phyloP scores from a whole-genome alignment of 768 basidiomycete species.

The Kondoa subrosea region DNA sequence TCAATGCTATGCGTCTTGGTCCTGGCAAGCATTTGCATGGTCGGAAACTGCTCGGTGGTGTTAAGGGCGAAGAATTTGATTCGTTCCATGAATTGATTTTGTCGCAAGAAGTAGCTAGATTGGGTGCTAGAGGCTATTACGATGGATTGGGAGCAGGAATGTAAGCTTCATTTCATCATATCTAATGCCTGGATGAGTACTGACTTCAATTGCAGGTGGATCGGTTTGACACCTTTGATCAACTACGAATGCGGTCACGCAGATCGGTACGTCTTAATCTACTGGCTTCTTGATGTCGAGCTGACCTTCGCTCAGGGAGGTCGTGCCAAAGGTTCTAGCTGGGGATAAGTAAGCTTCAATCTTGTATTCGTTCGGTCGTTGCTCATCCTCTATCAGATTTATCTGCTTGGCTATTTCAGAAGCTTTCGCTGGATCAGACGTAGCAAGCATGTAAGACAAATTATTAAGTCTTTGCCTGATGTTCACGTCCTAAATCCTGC shows the following conservation, averaged over 20 bases:
- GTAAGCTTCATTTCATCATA: neutral
- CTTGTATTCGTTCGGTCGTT: too few species aligned
- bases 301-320: constrained; percentile 27
- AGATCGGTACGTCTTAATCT: neutral
- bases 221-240: constrained; percentile 48
- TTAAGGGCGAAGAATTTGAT: constrained; percentile 65
- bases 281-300: neutral
- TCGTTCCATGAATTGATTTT: constrained; percentile 77
- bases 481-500: too few species aligned
- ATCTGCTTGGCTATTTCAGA: constrained; percentile 78
- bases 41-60: constrained; percentile 49
- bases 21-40: constrained; percentile 78
- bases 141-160: constrained; percentile 41
- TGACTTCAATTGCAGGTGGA: constrained; percentile 54
- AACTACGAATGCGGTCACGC: constrained; percentile 49
- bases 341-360: constrained; percentile 45
- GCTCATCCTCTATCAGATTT: too few species aligned
- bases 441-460: constrained; percentile 37
- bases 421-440: constrained; percentile 58
- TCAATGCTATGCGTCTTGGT: constrained; percentile 82
- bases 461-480: constrained; percentile 8
- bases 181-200: constrained; percentile 31
- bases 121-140: constrained; percentile 57
- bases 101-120: constrained; percentile 57
- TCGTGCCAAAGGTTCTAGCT: constrained; percentile 52